Base-by-base conservation (phyloP, 768 basidiomycete genomes). In the Podaxis carcinomalis region DNA sequence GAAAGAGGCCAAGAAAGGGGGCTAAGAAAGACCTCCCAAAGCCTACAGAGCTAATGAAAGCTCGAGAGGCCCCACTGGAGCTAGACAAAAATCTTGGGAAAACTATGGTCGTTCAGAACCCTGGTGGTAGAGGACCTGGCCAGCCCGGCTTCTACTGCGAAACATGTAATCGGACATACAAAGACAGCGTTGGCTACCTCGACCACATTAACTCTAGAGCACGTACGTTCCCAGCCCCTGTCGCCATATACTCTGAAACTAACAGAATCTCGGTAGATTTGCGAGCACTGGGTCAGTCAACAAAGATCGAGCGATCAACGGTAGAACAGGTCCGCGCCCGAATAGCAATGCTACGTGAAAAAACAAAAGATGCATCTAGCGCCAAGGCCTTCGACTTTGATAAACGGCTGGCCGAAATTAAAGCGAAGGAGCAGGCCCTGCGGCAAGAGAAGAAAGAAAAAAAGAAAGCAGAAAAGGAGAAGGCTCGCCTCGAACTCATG, bases 311-410 rank as follows among this genome's bases (percentile, higher is more conserved):
- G 68, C 85, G 95, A 16, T 98, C 97, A 1, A 95, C 95, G 0
- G 75, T 98, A 16, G 87, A 88, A 65, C 93, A 99, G 76, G 97
- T 99, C 56, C 91, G 93, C 49, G 88, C 88, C 4, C 87, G 91
- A 62, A 98, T 99, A 74, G 92, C 92, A 0, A 77, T 83, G 39
- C 78, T 99, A 32, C 87, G 96, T 13, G 94, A 92, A 72, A 88
- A 87, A 73, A 95, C 95, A 1, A 89, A 87, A 63, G 87, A 90
- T 44, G 87, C 88, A 6, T 86, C 93, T 0, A 79, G 83, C 27
- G 89, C 92, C 0, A 97, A 97, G 70, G 84, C 88, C n/a, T 99
- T 85, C 69, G 96, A 99, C 75, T 99, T 99, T 75, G 89, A 95
- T 68, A 78, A 90, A 68, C 90, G 97, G 27, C 75, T 98, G 11